Conservation (phyloP, 768 basidiomycete genomes). For the Cyclocybe cylindracea region DNA sequence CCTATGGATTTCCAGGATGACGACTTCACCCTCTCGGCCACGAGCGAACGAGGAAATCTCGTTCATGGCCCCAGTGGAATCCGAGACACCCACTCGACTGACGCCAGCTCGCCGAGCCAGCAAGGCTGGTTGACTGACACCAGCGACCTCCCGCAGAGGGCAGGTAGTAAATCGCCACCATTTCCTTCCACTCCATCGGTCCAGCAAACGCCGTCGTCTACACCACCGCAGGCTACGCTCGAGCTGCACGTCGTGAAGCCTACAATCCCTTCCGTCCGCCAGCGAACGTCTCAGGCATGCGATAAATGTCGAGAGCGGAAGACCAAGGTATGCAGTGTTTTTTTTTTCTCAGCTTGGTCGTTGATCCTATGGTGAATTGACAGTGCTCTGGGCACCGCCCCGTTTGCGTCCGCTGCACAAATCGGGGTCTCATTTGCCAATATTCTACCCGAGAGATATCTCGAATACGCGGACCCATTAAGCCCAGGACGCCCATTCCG, state of each 20-base stretch:
- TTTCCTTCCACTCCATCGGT: background rate
- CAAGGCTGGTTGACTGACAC: slow-evolving; percentile 9
- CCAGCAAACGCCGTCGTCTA: no score
- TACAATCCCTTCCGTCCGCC: slow-evolving; percentile 25
- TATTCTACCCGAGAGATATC: slow-evolving; percentile 41
- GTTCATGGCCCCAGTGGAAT: background rate
- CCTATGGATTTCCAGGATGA: slow-evolving; percentile 15
- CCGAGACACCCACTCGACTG: background rate
- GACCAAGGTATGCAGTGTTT: slow-evolving; percentile 48
- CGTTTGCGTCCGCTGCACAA: slow-evolving; percentile 49
- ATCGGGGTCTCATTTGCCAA: slow-evolving; percentile 50
- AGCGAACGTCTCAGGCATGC: slow-evolving; percentile 54
- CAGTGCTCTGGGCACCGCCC: slow-evolving; percentile 64
- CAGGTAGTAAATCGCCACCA: background rate
- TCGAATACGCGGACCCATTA: slow-evolving; percentile 32
- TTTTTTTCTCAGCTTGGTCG: background rate
- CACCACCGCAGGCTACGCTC: background rate
- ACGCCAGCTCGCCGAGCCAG: slow-evolving; percentile 4
- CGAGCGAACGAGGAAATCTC: background rate
- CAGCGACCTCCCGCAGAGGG: slow-evolving; percentile 4
- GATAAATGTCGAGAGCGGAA: slow-evolving; percentile 59
- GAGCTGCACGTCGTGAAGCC: background rate
- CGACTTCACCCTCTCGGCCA: background rate
- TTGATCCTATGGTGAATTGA: background rate
- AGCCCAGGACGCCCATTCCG: slow-evolving; percentile 5